A percentile compares a stretch with the other conserved stretches of the same genome.
These are phyloP conservation scores for Rosellinia necatrix DNA, from an alignment of 2,329 filamentous ascomycete species.

Conservation along the genomic window DNA sequence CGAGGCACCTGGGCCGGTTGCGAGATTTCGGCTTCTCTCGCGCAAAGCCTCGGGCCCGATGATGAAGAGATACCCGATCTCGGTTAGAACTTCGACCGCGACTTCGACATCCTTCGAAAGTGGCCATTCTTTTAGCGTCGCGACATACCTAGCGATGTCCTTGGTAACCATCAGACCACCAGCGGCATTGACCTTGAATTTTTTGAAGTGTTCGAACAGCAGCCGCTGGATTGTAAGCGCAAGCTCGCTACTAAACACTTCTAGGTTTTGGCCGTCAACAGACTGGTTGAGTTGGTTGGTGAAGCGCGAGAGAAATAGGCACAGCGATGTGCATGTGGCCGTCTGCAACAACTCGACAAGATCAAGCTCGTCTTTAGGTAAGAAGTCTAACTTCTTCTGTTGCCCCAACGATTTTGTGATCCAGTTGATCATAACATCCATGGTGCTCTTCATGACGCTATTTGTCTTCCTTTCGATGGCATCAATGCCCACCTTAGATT, in stretches of 20 bases:
- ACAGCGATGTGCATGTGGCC: slow-evolving; percentile 79
- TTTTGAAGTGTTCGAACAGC: slow-evolving; percentile 91
- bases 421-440: slow-evolving; percentile 76
- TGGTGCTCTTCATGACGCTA: slow-evolving; percentile 59
- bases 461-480: slow-evolving; percentile 85
- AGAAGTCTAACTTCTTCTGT: slow-evolving; percentile 89
- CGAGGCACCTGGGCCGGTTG: slow-evolving; percentile 40
- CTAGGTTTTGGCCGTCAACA: slow-evolving; percentile 82
- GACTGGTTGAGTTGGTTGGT: slow-evolving; percentile 67
- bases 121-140: slow-evolving; percentile 82
- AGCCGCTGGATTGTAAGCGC: slow-evolving; percentile 77
- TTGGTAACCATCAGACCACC: slow-evolving; percentile 95
- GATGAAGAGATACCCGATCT: slow-evolving; percentile 95
- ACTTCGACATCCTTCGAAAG: slow-evolving; percentile 69
- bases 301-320: slow-evolving; percentile 75
- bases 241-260: slow-evolving; percentile 81
- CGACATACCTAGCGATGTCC: slow-evolving; percentile 91
- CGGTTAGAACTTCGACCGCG: slow-evolving; percentile 82
- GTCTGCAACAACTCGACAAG: slow-evolving; percentile 80
- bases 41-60: slow-evolving; percentile 80
- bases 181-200: slow-evolving; percentile 89
- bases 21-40: slow-evolving; percentile 69
- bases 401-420: slow-evolving; percentile 70
- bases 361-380: slow-evolving; percentile 76
- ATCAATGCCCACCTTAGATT: slow-evolving; percentile 72